phyloP scores from a whole-genome alignment of 768 basidiomycete genomes.

The Chalciporus pseudorubinellus region DNA sequence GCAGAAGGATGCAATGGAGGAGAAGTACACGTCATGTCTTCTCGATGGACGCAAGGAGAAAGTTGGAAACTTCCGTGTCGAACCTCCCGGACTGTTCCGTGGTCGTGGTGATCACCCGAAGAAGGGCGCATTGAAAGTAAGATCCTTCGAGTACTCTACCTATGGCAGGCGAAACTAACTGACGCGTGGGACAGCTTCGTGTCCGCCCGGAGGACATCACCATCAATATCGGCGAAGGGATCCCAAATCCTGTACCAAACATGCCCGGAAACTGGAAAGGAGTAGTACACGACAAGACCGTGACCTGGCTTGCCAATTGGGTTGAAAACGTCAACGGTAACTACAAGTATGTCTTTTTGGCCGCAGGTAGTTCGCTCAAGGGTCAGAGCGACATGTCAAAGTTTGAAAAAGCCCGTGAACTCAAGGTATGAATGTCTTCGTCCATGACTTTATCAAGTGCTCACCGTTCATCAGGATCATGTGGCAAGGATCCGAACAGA shows the following conservation, averaged over 20 bases:
- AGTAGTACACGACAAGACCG: slow-evolving; percentile 88
- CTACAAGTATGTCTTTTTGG: slow-evolving; percentile 96
- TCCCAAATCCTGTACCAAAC: slow-evolving; percentile 80
- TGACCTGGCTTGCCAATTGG: slow-evolving; percentile 99
- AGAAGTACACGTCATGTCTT: slow-evolving; percentile 79
- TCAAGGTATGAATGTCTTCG: slow-evolving; percentile 61
- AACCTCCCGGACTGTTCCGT: slow-evolving; percentile 97
- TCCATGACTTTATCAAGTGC: neutral
- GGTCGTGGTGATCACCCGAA: slow-evolving; percentile 98
- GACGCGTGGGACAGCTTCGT: slow-evolving; percentile 54
- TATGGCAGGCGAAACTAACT: slow-evolving; percentile 2
- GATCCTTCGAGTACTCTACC: slow-evolving; percentile 9
- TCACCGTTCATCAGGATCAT: slow-evolving; percentile 56
- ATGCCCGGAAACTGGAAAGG: slow-evolving; percentile 90
- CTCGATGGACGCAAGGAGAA: slow-evolving; percentile 98
- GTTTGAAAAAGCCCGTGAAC: slow-evolving; percentile 95
- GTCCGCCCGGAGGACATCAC: slow-evolving; percentile 94
- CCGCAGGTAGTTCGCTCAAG: slow-evolving; percentile 96
- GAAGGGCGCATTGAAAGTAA: slow-evolving; percentile 92
- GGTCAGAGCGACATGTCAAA: slow-evolving; percentile 97
- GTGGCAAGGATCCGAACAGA: slow-evolving; percentile 90
- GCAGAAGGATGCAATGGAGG: slow-evolving; percentile 78
- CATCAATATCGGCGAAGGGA: slow-evolving; percentile 83
- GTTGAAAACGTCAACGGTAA: slow-evolving; percentile 96
- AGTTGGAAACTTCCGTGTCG: slow-evolving; percentile 95